Evolutionary conservation across 768 basidiomycete genomes (phyloP).

Genomic region (Boletus coccyginus): DNA sequence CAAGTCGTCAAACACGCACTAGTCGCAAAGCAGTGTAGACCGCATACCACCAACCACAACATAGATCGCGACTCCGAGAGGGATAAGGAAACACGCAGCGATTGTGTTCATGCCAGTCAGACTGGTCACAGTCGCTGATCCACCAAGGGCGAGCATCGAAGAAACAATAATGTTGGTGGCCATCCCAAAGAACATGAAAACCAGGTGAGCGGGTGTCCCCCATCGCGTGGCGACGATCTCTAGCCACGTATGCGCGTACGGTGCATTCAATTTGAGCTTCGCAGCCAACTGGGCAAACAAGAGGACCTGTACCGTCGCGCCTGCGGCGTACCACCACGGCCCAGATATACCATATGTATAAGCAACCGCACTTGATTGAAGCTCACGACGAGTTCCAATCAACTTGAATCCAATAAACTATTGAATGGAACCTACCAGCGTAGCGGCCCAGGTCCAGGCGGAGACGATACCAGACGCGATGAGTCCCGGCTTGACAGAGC

Average conservation of each 20-base stretch:
- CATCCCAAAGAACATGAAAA: conserved; percentile 92
- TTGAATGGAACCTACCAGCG: conserved; percentile 43
- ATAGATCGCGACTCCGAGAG: conserved; percentile 84
- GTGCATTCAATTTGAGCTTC: conserved; percentile 90
- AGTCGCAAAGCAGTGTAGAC: conserved; percentile 82
- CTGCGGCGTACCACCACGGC: conserved; percentile 90
- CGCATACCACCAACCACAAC: conserved; percentile 87
- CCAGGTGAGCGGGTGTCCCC: conserved; percentile 74
- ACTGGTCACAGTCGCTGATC: conserved; percentile 83
- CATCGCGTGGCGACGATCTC: conserved; percentile 82
- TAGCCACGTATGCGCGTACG: conserved; percentile 82
- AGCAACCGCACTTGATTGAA: conserved; percentile 80
- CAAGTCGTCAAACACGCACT: conserved; percentile 45
- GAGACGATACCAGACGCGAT: conserved; percentile 92
- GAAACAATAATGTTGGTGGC: conserved; percentile 93
- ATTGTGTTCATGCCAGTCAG: conserved; percentile 89
- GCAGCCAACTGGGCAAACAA: conserved; percentile 92
- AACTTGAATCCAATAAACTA: background rate
- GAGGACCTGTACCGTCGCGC: conserved; percentile 85
- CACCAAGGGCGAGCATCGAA: conserved; percentile 76
- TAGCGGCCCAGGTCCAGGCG: conserved; percentile 91
- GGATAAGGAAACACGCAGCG: conserved; percentile 90
- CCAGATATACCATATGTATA: conserved; percentile 86
- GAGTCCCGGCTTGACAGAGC: conserved; percentile 85
- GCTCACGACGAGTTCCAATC: conserved; percentile 31